Percentiles rank a stretch among this genome's conserved stretches.
phyloP scores from a whole-genome alignment of 805 yeast species.

The Barnettozyma wickerhamii region DNA sequence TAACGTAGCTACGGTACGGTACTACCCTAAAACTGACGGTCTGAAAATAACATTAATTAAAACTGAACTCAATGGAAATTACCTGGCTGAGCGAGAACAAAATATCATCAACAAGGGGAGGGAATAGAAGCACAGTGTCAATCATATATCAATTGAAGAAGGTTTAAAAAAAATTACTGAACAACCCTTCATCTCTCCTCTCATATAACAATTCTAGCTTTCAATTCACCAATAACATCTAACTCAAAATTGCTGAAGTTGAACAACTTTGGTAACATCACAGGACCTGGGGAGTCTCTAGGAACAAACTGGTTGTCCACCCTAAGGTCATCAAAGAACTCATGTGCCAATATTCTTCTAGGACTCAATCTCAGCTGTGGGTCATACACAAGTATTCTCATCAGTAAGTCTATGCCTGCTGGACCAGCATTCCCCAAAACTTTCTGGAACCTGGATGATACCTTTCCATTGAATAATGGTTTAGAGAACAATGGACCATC shows the following conservation, averaged over 20 bases:
- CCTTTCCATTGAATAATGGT: slow-evolving; percentile 53
- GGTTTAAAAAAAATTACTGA: background rate
- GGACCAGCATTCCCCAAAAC: slow-evolving; percentile 76
- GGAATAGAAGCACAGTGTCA: no score
- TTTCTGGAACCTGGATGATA: slow-evolving; percentile 55
- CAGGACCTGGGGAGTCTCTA: slow-evolving; percentile 42
- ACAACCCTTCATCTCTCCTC: background rate
- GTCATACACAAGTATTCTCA: slow-evolving; percentile 81
- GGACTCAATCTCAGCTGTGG: slow-evolving; percentile 83
- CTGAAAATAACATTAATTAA: no score
- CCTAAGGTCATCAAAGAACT: slow-evolving; percentile 84
- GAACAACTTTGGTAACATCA: slow-evolving; percentile 48
- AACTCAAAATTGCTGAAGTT: slow-evolving; percentile 70
- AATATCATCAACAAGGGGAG: no score
- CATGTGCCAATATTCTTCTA: slow-evolving; percentile 77
- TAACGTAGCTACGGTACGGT: no score
- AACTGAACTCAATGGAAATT: no score
- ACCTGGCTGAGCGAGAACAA: background rate
- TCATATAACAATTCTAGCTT: slow-evolving; percentile 16
- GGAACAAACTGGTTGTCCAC: slow-evolving; percentile 49
- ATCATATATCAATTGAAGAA: background rate
- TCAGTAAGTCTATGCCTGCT: slow-evolving; percentile 80
- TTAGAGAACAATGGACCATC: slow-evolving; percentile 70
- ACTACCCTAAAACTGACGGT: no score
- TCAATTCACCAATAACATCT: slow-evolving; percentile 37